Conservation (phyloP, 257 asterid species). For the Solanum megistacrolobum region DNA sequence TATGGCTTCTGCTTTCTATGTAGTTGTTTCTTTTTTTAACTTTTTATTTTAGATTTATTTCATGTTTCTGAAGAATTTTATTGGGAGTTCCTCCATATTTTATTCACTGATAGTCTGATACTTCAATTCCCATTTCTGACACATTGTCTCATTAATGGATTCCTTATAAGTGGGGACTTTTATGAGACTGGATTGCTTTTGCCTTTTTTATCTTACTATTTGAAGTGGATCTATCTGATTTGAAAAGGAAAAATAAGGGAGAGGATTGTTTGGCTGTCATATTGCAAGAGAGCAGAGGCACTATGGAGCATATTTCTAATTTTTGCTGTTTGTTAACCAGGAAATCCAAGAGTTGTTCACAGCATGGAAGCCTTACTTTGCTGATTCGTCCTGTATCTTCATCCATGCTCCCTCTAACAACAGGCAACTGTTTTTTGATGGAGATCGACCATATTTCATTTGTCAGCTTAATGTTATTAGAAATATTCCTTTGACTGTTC, state of each 20-base stretch:
- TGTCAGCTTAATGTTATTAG: slow-evolving; percentile 51
- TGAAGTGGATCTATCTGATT: neutral
- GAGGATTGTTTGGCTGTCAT: neutral
- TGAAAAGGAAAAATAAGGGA: neutral
- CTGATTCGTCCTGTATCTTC: slow-evolving; percentile 56
- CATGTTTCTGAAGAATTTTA: neutral
- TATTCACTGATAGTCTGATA: neutral
- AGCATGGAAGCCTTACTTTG: slow-evolving; percentile 70
- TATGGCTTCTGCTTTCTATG: neutral
- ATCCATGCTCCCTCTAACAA: slow-evolving; percentile 72
- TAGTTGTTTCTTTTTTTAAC: neutral
- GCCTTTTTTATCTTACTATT: neutral
- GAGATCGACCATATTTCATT: slow-evolving; percentile 55
- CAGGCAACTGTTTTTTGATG: slow-evolving; percentile 74
- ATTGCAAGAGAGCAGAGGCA: neutral
- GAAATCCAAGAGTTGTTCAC: slow-evolving; percentile 73
- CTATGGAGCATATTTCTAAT: neutral
- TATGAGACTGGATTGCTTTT: neutral
- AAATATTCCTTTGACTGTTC: slow-evolving; percentile 69
- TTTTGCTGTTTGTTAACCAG: slow-evolving; percentile 26
- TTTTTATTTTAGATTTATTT: neutral
- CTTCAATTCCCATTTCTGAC: neutral
- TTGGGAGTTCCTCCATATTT: neutral
- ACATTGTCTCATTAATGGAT: neutral
- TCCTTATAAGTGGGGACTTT: neutral